Conservation (phyloP, 371 early-diverging fungal species). For the Zopfochytrium polystomum region DNA sequence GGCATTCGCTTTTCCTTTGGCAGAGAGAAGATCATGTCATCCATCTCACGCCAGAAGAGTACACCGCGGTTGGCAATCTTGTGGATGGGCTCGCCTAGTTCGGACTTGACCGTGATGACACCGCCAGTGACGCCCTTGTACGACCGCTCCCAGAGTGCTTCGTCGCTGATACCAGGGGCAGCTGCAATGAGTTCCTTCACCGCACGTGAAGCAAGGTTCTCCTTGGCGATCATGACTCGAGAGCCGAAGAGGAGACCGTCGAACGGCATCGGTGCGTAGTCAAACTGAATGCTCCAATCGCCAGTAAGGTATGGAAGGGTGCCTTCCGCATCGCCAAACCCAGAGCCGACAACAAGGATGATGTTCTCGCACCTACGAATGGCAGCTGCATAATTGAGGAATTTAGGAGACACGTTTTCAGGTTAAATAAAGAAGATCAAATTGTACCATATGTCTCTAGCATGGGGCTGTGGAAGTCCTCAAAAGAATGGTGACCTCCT, state of each 20-base stretch:
- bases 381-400: slow-evolving; percentile 47
- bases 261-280: slow-evolving; percentile 92
- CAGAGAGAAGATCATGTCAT: slow-evolving; percentile 83
- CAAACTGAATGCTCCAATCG: slow-evolving; percentile 82
- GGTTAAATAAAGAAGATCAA: slow-evolving; percentile 9
- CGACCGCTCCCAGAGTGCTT: slow-evolving; percentile 89
- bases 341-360: slow-evolving; percentile 86
- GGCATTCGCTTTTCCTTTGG: slow-evolving; percentile 86
- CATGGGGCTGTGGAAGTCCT: slow-evolving; percentile 92
- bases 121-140: slow-evolving; percentile 89
- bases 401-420: background rate
- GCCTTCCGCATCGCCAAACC: slow-evolving; percentile 88
- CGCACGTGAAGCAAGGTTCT: slow-evolving; percentile 75
- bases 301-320: slow-evolving; percentile 94
- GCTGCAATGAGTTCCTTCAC: slow-evolving; percentile 91
- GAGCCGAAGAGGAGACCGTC: slow-evolving; percentile 93
- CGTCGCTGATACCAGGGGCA: slow-evolving; percentile 78
- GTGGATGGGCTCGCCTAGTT: slow-evolving; percentile 96
- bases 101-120: slow-evolving; percentile 91
- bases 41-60: slow-evolving; percentile 91
- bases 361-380: slow-evolving; percentile 86
- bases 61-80: slow-evolving; percentile 95
- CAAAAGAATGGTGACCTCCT: slow-evolving; percentile 95
- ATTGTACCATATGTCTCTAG: slow-evolving; percentile 78
- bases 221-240: slow-evolving; percentile 94